Evolutionary conservation across 768 basidiomycete genomes (phyloP).

Genomic region (Mycena belliarum): DNA sequence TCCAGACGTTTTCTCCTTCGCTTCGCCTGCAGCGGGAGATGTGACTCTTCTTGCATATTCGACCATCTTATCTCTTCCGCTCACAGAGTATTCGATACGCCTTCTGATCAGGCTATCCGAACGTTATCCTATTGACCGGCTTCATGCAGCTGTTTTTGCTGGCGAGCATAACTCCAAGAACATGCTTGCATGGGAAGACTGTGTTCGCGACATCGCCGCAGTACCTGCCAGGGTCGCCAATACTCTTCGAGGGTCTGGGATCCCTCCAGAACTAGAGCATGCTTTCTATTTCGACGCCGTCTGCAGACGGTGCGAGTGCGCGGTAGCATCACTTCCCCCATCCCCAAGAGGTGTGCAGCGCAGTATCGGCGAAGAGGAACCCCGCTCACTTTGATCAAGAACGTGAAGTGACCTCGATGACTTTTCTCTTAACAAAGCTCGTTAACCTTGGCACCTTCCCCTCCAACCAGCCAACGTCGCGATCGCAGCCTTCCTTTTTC

Average conservation of each 20-base stretch:
- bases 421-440: slow-evolving; percentile 64
- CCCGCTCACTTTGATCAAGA: slow-evolving; percentile 30
- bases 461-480: slow-evolving; percentile 43
- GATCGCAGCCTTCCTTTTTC: slow-evolving; percentile 77
- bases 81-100: slow-evolving; percentile 50
- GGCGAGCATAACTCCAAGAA: slow-evolving; percentile 28
- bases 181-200: slow-evolving; percentile 71
- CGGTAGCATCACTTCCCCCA: slow-evolving; percentile 48
- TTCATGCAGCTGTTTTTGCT: slow-evolving; percentile 55
- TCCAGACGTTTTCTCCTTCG: slow-evolving; percentile 60
- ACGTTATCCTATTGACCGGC: slow-evolving; percentile 69
- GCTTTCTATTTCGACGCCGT: slow-evolving; percentile 57
- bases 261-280: slow-evolving; percentile 55
- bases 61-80: slow-evolving; percentile 53
- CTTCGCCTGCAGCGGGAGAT: slow-evolving; percentile 49
- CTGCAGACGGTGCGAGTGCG: slow-evolving; percentile 50
- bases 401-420: slow-evolving; percentile 39
- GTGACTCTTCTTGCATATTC: slow-evolving; percentile 64
- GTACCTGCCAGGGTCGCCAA: slow-evolving; percentile 84
- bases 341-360: slow-evolving; percentile 42
- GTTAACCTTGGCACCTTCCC: slow-evolving; percentile 71
- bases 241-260: slow-evolving; percentile 45
- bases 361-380: background rate
- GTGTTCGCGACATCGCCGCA: slow-evolving; percentile 60
- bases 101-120: slow-evolving; percentile 55